Conservation (phyloP, 148 eudicot species). For the Selenicereus undatus region DNA sequence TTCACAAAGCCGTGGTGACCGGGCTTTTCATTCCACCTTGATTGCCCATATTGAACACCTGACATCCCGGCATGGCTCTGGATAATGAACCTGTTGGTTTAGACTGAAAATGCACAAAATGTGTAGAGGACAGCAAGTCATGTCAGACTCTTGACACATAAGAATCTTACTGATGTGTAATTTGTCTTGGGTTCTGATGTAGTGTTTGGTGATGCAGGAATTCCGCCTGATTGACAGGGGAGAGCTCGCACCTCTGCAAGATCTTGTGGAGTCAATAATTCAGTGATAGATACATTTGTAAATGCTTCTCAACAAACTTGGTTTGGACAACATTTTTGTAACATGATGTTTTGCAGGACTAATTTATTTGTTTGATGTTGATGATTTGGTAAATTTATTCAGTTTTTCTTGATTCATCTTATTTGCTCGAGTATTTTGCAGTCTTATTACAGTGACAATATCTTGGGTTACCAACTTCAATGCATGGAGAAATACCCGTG, state of each 20-base stretch:
- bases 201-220: conserved; percentile 40
- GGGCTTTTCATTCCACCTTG: background rate
- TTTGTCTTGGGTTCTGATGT: background rate
- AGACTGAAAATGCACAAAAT: too few relatives aligned
- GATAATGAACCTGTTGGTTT: too few relatives aligned
- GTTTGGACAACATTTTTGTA: conserved; percentile 10
- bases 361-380: background rate
- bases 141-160: too few relatives aligned
- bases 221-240: conserved; percentile 77
- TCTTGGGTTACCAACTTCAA: too few relatives aligned
- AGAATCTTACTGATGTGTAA: background rate
- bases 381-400: conserved; percentile 14
- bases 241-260: conserved; percentile 77
- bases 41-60: background rate
- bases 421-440: too few relatives aligned
- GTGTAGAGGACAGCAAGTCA: too few relatives aligned
- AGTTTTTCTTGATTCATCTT: background rate
- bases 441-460: too few relatives aligned
- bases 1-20: background rate
- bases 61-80: too few relatives aligned
- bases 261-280: conserved; percentile 63
- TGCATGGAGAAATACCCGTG: too few relatives aligned
- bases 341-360: conserved; percentile 14
- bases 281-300: conserved; percentile 12
- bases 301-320: conserved; percentile 12